These are phyloP conservation scores for Epichloe bromicola DNA, from an alignment of 2,329 filamentous ascomycete genomes.

Conservation along the genomic window DNA sequence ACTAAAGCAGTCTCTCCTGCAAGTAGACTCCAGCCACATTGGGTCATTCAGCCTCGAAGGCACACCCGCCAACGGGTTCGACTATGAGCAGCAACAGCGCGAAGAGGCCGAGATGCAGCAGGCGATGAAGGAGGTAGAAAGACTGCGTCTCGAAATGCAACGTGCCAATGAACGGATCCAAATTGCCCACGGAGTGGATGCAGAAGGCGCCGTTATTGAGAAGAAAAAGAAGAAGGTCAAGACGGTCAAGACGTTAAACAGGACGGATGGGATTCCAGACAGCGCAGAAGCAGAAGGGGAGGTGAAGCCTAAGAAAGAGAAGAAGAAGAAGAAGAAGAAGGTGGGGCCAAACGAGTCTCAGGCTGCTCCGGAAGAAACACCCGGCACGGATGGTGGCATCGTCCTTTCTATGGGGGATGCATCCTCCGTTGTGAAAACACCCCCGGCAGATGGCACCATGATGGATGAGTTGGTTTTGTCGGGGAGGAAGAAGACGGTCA, in stretches of 20 bases:
- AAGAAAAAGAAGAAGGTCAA: slow-evolving; percentile 53
- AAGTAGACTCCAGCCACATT: slow-evolving; percentile 79
- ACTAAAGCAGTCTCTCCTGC: slow-evolving; percentile 53
- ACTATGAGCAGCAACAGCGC: slow-evolving; percentile 53
- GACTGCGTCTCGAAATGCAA: slow-evolving; percentile 79
- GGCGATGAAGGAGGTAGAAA: slow-evolving; percentile 81
- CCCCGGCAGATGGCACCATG: not conserved
- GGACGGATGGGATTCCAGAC: slow-evolving; percentile 11
- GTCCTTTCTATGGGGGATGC: not conserved
- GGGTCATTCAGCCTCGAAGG: slow-evolving; percentile 55
- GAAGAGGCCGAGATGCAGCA: slow-evolving; percentile 83
- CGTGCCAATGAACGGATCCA: slow-evolving; percentile 63
- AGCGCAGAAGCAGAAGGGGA: slow-evolving; percentile 12
- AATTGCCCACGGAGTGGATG: slow-evolving; percentile 53
- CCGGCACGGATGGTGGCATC: not conserved
- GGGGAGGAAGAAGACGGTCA: slow-evolving; percentile 32
- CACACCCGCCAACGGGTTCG: slow-evolving; percentile 26
- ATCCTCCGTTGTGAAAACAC: not conserved
- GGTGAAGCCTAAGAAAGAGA: slow-evolving; percentile 39
- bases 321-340: slow-evolving; percentile 15
- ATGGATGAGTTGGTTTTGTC: slow-evolving; percentile 18
- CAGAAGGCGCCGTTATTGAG: slow-evolving; percentile 51
- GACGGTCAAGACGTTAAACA: slow-evolving; percentile 22
- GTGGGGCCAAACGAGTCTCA: not conserved
- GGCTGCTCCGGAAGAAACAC: not conserved